Evolutionary conservation across 75 land plant species (phyloP).

Genomic region (Ceratopteris richardii): DNA sequence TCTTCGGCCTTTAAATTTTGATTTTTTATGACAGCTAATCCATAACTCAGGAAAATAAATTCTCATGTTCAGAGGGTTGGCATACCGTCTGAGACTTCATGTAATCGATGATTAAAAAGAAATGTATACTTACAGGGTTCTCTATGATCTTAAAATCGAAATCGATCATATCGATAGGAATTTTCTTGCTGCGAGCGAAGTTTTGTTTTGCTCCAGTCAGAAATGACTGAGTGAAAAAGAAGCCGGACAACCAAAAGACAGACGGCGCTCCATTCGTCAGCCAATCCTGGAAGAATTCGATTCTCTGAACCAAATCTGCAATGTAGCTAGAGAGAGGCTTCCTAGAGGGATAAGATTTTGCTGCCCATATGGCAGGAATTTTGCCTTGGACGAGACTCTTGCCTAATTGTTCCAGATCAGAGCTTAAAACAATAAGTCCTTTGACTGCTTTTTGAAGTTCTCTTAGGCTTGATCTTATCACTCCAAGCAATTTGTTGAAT

Average conservation of each 20-base stretch:
- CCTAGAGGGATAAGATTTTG: constrained; percentile 34
- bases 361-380: constrained; percentile 30
- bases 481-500: constrained; percentile 21
- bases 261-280: constrained; percentile 20
- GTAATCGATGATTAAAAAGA: no score
- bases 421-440: constrained; percentile 32
- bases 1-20: no score
- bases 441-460: constrained; percentile 35
- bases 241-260: constrained; percentile 26
- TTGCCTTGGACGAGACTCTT: constrained; percentile 22
- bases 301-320: constrained; percentile 19
- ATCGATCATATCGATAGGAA: constrained; percentile 32
- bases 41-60: no score
- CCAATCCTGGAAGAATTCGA: constrained; percentile 27
- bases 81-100: no score
- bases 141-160: constrained; percentile 25
- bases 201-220: constrained; percentile 38
- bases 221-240: constrained; percentile 40
- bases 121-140: constrained; percentile 21
- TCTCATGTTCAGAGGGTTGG: no score
- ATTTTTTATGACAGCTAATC: no score
- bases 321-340: constrained; percentile 30
- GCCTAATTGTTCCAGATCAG: constrained; percentile 23
- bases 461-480: constrained; percentile 18
- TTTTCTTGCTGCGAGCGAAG: constrained; percentile 17